phyloP scores from a whole-genome alignment of 306 rosid species.

The Cicer arietinum region DNA sequence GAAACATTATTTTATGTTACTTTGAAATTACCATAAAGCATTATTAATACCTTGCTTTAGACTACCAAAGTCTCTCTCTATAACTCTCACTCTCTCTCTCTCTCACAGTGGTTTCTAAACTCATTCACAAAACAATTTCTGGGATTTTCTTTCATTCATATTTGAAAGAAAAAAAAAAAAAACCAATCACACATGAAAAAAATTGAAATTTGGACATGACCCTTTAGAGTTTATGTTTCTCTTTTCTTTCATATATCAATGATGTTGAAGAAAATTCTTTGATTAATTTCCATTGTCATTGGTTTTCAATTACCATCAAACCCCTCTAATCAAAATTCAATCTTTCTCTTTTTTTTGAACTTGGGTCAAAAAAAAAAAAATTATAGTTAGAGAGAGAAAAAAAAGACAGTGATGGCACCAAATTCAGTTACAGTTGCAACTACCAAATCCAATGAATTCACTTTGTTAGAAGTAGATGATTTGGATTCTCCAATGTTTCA shows the following conservation, averaged over 20 bases:
- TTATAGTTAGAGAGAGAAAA: background rate
- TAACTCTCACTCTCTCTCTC: background rate
- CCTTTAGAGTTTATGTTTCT: conserved; percentile 27
- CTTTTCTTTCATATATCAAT: conserved; percentile 5
- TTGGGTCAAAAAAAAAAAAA: conserved; percentile 8
- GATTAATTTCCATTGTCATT: conserved; percentile 30
- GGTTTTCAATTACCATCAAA: background rate
- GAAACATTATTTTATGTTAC: too few relatives aligned
- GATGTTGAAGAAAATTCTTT: conserved; percentile 30
- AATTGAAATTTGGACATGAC: conserved; percentile 3
- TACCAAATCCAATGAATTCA: conserved; percentile 60
- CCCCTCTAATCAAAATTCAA: conserved; percentile 29
- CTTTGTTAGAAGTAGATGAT: conserved; percentile 57
- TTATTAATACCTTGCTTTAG: conserved; percentile 53
- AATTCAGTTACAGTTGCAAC: conserved; percentile 61
- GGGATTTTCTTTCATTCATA: conserved; percentile 37
- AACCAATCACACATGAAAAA: conserved; percentile 35
- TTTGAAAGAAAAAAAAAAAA: background rate
- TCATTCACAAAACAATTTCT: conserved; percentile 23
- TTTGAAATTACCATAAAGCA: background rate
- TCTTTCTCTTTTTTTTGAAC: conserved; percentile 6
- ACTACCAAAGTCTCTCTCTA: conserved; percentile 31
- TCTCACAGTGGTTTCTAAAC: conserved; percentile 7
- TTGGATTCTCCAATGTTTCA: conserved; percentile 61
- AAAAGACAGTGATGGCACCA: conserved; percentile 63